Conservation (phyloP, 805 yeast genomes). For the Schwanniomyces sp. region DNA sequence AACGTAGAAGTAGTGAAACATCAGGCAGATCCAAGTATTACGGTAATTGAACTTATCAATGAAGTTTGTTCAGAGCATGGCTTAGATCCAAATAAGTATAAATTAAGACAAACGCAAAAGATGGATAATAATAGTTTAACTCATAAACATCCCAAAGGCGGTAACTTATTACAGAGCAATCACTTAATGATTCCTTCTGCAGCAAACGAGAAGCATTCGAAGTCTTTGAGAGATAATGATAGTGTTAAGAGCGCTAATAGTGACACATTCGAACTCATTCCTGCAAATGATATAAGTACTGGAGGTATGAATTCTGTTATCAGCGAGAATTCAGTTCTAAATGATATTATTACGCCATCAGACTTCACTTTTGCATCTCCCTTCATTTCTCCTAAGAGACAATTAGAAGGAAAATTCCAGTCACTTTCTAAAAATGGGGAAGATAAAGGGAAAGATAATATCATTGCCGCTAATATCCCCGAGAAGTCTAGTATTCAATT, state of each 20-base stretch:
- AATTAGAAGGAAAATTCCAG: conserved; percentile 17
- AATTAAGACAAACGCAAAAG: conserved; percentile 16
- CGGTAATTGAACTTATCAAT: conserved; percentile 21
- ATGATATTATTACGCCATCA: conserved; percentile 29
- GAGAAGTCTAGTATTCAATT: neutral
- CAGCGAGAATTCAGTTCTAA: conserved; percentile 11
- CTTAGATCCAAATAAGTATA: conserved; percentile 25
- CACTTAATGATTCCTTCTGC: neutral
- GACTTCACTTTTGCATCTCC: conserved; percentile 18
- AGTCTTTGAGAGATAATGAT: conserved; percentile 10
- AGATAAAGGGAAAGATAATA: neutral
- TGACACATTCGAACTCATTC: conserved; percentile 18
- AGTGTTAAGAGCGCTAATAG: conserved; percentile 10
- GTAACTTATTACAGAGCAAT: conserved; percentile 5
- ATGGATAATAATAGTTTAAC: neutral
- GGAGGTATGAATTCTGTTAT: neutral
- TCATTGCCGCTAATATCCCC: neutral
- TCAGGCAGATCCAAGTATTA: conserved; percentile 3
- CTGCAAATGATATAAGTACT: conserved; percentile 5
- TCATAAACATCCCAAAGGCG: neutral
- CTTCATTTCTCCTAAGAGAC: conserved; percentile 21
- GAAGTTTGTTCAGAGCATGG: conserved; percentile 29
- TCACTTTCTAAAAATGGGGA: conserved; percentile 2
- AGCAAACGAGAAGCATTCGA: conserved; percentile 1
- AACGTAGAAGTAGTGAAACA: neutral